Evolutionary conservation across 305 asterid genomes (phyloP), one percentile per base, ranked within the genome.

Genomic region (Stenogyne calaminthoides): DNA sequence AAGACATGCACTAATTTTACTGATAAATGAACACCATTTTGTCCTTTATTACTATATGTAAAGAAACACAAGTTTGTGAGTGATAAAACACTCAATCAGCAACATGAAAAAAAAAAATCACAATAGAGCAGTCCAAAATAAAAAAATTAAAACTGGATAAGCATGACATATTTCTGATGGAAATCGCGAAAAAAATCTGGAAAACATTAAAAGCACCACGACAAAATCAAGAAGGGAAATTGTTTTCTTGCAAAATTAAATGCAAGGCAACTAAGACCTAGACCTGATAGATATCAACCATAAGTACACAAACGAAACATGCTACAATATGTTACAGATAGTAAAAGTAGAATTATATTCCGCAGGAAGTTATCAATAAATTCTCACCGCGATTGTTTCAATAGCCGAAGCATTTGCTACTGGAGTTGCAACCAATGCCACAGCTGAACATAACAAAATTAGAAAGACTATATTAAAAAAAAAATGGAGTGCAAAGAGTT

Each of bases 351-450:
- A 27, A 58, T 12, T 18, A 16, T 27, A 52, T 51, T 39, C 65
- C 47, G n/a, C 44, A n/a, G 40, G 44, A 22, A 72, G 65, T 63
- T n/a, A 18, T 29, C 32, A 42, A 47, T 32, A 44, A 56, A 34
- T 32, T 57, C 73, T 67, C 59, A 74, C 78, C 78, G 8, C 32
- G 4, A 74, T 56, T 56, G 54, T 11, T 44, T 74, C 78, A 58
- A 67, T 18, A 27, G 78, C 20, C 11, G 69, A 67, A 44, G 78
- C 78, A 67, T 67, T 74, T 74, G 78, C 78, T 46, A 74, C 18
- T 1, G 78, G 78, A 6, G 78, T 67, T 34, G 69, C 73, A 57
- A 74, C 12, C 36, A 74, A 67, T n/a, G 78, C 63, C 20, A 59
- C 73, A 67, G 69, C 78, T 74, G 78, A 58, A 57, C 29, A 74